Evolutionary conservation across 192 early-diverging fungal species (phyloP), one percentile per base, ranked within the genome.

Genomic region (Diversispora epigaea): DNA sequence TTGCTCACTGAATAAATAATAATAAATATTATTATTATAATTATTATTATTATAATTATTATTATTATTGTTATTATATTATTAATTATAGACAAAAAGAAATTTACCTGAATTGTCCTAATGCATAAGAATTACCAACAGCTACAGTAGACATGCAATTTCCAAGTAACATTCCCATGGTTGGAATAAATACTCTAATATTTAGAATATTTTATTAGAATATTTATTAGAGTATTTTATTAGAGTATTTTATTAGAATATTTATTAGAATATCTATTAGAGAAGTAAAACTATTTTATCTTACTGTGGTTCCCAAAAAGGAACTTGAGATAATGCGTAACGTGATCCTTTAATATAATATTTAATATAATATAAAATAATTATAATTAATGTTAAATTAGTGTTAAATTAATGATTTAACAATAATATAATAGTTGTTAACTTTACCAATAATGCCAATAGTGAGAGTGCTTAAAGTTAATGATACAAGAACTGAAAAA

Each of bases 101-200:
- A 6, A 82, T 81, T 25, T 80, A 85, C 80, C 87, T 88, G 40
- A 92, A 75, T 46, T 89, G 85, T 47, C 83, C 85, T 70, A 92
- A 83, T 19, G 87, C 87, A 7, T 81, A 68, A 17, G 86, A 83
- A 64, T 89, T 82, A 0, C 88, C 92, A 58, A 94, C 80, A 12
- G 91, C 87, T 50, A 89, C 86, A 17, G 88, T 90, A 11, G 87
- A 88, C 87, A 94, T 91, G 52, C 86, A 82, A 76, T 93, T 95
- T 43, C 93, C 93, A 15, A 95, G 86, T 43, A 96, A 78, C 95
- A 96, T 96, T 40, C 93, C 95, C 7, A 96, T 81, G 0, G 91
- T 93, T n/a, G 94, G 93, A 57, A 96, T 92, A 69, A 93, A 96
- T 77, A 91, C 87, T 32, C 25, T 32, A 32, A 32, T 32, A 32